A percentile compares a stretch with the other conserved stretches of the same genome.
These are phyloP conservation scores for Hanseniaspora pseudoguilliermondii DNA, from an alignment of 805 yeast genomes.

Conservation along the genomic window DNA sequence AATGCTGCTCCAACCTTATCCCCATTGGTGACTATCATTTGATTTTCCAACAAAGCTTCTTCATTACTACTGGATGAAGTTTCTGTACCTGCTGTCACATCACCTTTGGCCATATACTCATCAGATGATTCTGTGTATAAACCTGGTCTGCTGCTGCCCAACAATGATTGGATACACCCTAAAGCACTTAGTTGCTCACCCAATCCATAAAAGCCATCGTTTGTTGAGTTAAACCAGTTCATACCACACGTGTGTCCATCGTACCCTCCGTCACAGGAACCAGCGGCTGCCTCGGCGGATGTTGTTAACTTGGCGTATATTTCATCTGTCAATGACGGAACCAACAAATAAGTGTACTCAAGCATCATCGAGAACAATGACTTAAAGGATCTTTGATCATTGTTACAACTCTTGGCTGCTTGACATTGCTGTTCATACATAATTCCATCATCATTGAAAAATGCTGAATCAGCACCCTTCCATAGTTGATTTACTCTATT, in stretches of 20 bases:
- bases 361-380: conserved; percentile 54
- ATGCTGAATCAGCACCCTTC: conserved; percentile 36
- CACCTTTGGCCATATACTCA: conserved; percentile 47
- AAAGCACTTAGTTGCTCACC: conserved; percentile 72
- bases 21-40: conserved; percentile 38
- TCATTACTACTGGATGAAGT: conserved; percentile 24
- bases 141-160: conserved; percentile 34
- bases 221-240: conserved; percentile 44
- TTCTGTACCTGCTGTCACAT: conserved; percentile 39
- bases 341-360: conserved; percentile 43
- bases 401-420: conserved; percentile 41
- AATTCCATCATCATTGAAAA: conserved; percentile 36
- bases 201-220: conserved; percentile 58
- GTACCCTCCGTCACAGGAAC: conserved; percentile 57
- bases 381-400: conserved; percentile 65
- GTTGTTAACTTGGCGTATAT: conserved; percentile 32
- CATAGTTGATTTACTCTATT: conserved; percentile 35
- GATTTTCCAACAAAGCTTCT: conserved; percentile 20
- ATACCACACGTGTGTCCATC: conserved; percentile 69
- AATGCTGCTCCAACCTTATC: conserved; percentile 88
- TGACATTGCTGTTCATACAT: conserved; percentile 57
- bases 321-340: conserved; percentile 35
- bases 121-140: conserved; percentile 37
- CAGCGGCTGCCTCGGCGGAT: conserved; percentile 57
- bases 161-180: conserved; percentile 43